Evolutionary conservation across 1,284 basidiomycete genomes (phyloP).

Genomic region (Apiotrichum mycotoxinovorans): DNA sequence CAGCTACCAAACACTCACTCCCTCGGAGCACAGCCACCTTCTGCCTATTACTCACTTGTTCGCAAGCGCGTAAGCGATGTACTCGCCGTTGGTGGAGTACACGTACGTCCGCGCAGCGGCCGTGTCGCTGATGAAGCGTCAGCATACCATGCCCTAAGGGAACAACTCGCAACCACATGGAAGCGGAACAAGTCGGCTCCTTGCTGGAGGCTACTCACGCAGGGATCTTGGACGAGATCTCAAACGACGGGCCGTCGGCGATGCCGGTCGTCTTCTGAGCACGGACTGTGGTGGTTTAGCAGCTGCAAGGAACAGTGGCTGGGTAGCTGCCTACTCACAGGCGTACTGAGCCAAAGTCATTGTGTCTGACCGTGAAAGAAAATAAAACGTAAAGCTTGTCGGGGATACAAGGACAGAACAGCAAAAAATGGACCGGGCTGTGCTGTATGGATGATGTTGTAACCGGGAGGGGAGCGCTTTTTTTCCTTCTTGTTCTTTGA

Average conservation of each 20-base stretch:
- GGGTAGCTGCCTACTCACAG: slow-evolving; percentile 57
- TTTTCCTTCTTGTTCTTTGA: no score
- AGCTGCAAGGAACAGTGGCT: background rate
- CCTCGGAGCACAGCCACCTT: no score
- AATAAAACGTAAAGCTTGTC: no score
- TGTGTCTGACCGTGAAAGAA: background rate
- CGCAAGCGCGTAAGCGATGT: slow-evolving; percentile 79
- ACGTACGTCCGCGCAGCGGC: slow-evolving; percentile 62
- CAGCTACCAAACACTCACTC: slow-evolving; percentile 3
- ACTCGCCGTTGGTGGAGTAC: slow-evolving; percentile 83
- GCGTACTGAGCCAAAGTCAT: slow-evolving; percentile 53
- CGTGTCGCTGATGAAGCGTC: slow-evolving; percentile 57
- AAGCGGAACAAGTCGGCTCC: no score
- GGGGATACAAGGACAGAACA: no score
- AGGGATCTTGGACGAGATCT: slow-evolving; percentile 63
- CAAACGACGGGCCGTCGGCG: slow-evolving; percentile 76
- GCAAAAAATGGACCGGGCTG: no score
- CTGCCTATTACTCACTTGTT: slow-evolving; percentile 64
- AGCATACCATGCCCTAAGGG: slow-evolving; percentile 51
- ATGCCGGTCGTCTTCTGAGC: slow-evolving; percentile 90
- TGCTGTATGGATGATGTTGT: no score
- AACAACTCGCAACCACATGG: no score
- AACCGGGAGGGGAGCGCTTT: no score
- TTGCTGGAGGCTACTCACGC: slow-evolving; percentile 51
- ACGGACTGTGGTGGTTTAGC: slow-evolving; percentile 63